phyloP scores from a whole-genome alignment of 345 rosid genomes.

The Cardiospermum halicacabum region DNA sequence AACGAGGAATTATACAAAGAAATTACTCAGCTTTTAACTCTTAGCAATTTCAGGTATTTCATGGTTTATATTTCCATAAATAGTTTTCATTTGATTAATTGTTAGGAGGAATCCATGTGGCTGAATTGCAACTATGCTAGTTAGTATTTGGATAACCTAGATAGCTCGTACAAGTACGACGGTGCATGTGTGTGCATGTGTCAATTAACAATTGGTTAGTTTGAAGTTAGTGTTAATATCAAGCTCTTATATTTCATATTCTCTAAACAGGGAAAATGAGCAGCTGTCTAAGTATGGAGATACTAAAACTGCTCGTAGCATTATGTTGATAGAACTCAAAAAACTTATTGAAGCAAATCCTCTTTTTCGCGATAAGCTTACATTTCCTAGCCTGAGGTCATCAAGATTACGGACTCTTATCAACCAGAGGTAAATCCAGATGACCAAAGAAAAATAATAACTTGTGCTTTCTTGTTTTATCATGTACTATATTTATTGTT shows the following conservation, averaged over 20 bases:
- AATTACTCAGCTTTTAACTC: constrained; percentile 70
- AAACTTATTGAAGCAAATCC: constrained; percentile 78
- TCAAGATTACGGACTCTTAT: constrained; percentile 70
- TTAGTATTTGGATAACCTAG: no score
- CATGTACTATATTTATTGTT: neutral
- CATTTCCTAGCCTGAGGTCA: constrained; percentile 57
- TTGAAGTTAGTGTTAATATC: no score
- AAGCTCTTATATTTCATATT: no score
- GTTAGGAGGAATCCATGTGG: neutral
- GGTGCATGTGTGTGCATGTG: no score
- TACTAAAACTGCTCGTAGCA: constrained; percentile 59
- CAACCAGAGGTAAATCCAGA: constrained; percentile 84
- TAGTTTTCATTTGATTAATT: constrained; percentile 1
- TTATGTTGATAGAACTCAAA: constrained; percentile 65
- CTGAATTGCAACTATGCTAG: constrained; percentile 3
- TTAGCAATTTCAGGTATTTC: constrained; percentile 59
- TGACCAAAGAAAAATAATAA: constrained; percentile 2
- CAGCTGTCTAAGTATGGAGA: constrained; percentile 73
- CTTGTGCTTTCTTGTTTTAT: neutral
- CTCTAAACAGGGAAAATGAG: constrained; percentile 55
- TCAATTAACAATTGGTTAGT: no score
- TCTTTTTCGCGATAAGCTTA: constrained; percentile 65
- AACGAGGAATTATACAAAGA: constrained; percentile 75
- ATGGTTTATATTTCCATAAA: neutral
- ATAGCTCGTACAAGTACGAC: no score